Evolutionary conservation across 441 rosid genomes (phyloP).

Genomic region (Populus hybrid): DNA sequence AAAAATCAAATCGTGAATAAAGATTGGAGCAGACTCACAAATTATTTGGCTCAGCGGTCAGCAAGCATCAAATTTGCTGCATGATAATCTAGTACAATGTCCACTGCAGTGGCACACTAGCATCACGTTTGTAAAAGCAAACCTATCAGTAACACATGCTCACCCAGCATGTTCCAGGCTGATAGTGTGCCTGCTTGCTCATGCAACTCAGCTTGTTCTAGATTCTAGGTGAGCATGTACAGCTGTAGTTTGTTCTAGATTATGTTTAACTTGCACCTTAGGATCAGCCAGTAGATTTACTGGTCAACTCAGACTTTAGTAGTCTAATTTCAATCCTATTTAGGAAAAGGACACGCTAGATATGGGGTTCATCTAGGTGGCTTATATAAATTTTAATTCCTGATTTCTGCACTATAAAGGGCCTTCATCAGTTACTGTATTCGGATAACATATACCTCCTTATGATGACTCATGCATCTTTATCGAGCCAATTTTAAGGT

Average conservation of each 20-base stretch:
- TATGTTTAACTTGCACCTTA: not conserved
- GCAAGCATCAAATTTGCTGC: slow-evolving; percentile 6
- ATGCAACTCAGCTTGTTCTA: not conserved
- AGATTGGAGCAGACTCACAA: slow-evolving; percentile 12
- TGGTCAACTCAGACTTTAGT: not conserved
- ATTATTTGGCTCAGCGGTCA: not conserved
- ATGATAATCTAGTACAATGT: not conserved
- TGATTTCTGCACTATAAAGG: not conserved
- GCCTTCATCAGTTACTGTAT: not conserved
- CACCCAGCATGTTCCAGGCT: not conserved
- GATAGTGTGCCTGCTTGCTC: not conserved
- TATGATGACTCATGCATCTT: not conserved
- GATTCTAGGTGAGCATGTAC: not conserved
- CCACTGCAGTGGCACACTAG: not conserved
- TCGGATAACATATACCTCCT: slow-evolving; percentile 1
- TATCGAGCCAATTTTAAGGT: not conserved
- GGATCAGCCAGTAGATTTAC: not conserved
- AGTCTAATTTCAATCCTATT: not conserved
- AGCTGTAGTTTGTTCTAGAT: not conserved
- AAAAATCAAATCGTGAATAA: not conserved
- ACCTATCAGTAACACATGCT: not conserved
- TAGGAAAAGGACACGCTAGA: not conserved
- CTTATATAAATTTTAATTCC: not conserved
- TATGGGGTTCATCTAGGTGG: not conserved
- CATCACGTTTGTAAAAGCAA: not conserved